Base-by-base conservation (phyloP, 495 filamentous ascomycete genomes). In the Aspergillus mulundensis region DNA sequence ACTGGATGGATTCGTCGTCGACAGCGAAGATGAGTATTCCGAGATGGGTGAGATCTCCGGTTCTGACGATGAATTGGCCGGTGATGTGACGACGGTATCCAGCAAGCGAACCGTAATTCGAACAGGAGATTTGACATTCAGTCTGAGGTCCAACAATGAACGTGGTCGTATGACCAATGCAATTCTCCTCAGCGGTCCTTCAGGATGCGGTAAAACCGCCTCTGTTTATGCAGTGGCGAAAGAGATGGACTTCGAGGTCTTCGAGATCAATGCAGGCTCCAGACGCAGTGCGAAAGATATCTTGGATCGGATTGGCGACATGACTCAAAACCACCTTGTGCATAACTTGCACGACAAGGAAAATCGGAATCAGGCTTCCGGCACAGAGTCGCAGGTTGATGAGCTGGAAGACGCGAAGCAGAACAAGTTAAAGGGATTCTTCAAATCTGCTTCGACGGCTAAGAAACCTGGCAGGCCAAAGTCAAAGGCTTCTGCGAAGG, bases 261-360 rank as follows among this genome's bases (percentile, higher is more conserved):
- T 97, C 61, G 95, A 99, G 70, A 89, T 99, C 63, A 96, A 95
- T 59, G 67, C 93, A 6, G 82, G 89, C 39, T 89, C 78, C 61
- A 83, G 91, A 54, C 77, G 95, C 45, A 95, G 83, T 66, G 95
- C 90, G 11, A 91, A 88, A 65, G 95, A 99, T 65, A 82, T 99
- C 45, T 63, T 95, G 8, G 94, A 97, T 50, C 91, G 81, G 53
- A 89, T 99, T 16, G 95, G 94, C 5, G 91, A 97, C 67, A 97
- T 97, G 95, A 92, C 90, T 14, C 84, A 84, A 56, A 97, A 97
- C 61, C 95, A 99, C 69, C 83, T 94, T 4, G 93, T 97, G 36
- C 83, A 84, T 54, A 79, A 83, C 8, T 53, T 71, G 16, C 67
- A 69, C 28, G 58, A 64, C 20, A 50, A 54, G 16, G 63, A 64